A percentile compares a stretch with the other conserved stretches of the same genome.
Conservation (phyloP, 2,329 filamentous ascomycete species). For the Grosmannia huntii region DNA sequence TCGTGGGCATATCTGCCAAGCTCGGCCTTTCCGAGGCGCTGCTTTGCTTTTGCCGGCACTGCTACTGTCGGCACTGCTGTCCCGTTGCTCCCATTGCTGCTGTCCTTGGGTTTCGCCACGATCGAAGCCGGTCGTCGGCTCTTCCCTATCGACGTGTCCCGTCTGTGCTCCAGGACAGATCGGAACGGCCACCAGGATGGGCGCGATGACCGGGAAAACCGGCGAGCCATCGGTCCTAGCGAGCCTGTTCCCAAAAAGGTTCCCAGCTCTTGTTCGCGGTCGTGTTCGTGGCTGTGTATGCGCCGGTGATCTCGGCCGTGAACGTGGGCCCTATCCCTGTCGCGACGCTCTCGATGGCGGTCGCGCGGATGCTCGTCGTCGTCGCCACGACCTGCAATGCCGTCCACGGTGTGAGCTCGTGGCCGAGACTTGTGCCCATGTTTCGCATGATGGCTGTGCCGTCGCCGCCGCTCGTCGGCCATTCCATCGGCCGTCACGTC, state of each 20-base stretch:
- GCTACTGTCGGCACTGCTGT: background rate
- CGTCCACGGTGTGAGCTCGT: background rate
- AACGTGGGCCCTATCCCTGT: background rate
- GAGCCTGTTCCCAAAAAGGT: too few relatives aligned
- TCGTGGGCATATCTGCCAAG: constrained; percentile 63
- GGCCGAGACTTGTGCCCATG: background rate
- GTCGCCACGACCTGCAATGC: background rate
- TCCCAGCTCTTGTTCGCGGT: background rate
- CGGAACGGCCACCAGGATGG: background rate
- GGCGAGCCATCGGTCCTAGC: background rate
- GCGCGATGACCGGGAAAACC: background rate
- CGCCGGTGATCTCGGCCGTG: background rate
- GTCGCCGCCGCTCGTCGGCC: background rate
- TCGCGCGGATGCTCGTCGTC: background rate
- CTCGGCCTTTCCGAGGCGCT: constrained; percentile 37
- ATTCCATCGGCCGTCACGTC: background rate
- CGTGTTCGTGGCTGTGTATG: background rate
- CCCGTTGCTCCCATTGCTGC: background rate
- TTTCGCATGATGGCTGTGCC: background rate
- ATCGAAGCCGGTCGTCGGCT: background rate
- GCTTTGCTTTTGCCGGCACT: background rate
- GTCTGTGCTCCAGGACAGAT: background rate
- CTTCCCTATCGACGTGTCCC: background rate
- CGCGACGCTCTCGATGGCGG: constrained; percentile 1
- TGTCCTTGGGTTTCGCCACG: background rate